Evolutionary conservation across 192 early-diverging fungal genomes (phyloP).

Genomic region (Coemansia sp.): DNA sequence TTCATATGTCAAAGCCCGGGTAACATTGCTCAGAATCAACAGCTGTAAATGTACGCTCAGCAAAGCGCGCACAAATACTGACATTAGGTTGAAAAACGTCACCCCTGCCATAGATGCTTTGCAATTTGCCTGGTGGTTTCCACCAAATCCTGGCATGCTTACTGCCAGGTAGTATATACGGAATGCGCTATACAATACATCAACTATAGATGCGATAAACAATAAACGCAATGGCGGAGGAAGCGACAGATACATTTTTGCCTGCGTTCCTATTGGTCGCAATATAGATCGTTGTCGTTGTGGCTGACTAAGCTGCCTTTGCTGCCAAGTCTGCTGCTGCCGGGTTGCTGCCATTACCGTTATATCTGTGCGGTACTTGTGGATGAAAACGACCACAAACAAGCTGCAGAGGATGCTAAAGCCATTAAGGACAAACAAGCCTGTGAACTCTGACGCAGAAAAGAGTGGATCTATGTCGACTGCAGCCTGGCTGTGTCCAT

Average conservation of each 20-base stretch:
- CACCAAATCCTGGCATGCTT: conserved; percentile 34
- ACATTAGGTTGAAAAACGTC: conserved; percentile 44
- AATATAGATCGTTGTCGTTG: conserved; percentile 32
- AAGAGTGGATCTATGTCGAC: conserved; percentile 21
- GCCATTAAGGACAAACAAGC: conserved; percentile 36
- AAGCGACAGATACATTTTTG: conserved; percentile 41
- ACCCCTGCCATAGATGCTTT: conserved; percentile 42
- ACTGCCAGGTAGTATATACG: conserved; percentile 38
- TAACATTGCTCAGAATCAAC: conserved; percentile 32
- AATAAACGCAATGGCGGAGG: conserved; percentile 39
- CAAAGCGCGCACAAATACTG: conserved; percentile 46
- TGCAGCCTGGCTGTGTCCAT: not conserved
- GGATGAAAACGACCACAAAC: conserved; percentile 41
- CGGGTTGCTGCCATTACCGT: conserved; percentile 31
- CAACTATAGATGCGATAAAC: conserved; percentile 45
- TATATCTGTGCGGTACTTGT: conserved; percentile 42
- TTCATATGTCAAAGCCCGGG: conserved; percentile 32
- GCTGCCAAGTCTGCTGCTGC: conserved; percentile 10
- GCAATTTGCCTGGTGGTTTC: conserved; percentile 36
- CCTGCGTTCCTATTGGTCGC: conserved; percentile 39
- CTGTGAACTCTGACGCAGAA: conserved; percentile 20
- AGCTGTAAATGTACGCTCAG: conserved; percentile 48
- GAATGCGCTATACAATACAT: conserved; percentile 43
- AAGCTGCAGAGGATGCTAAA: conserved; percentile 44
- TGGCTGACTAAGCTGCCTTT: conserved; percentile 1